A percentile compares a stretch with the other conserved stretches of the same genome.
These are phyloP conservation scores for Luffa aegyptiaca DNA, from an alignment of 306 rosid species.

Conservation along the genomic window DNA sequence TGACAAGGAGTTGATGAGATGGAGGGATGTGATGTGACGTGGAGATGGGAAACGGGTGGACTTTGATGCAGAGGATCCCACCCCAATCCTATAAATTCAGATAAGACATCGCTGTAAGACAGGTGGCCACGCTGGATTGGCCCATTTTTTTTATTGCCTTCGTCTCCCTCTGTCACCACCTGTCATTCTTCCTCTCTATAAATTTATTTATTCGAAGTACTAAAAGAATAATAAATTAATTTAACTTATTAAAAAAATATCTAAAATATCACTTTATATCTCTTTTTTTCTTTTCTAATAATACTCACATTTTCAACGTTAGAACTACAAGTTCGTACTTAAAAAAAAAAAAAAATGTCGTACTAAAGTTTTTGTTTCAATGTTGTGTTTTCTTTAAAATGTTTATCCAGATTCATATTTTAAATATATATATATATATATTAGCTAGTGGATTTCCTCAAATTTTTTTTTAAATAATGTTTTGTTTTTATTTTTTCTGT, in stretches of 20 bases:
- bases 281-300: no score
- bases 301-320: no score
- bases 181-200: not conserved
- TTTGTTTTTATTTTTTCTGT: no score
- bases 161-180: constrained; percentile 7
- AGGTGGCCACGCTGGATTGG: not conserved
- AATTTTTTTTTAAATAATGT: no score
- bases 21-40: not conserved
- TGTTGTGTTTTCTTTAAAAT: no score
- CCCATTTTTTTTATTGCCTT: not conserved
- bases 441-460: no score
- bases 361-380: no score
- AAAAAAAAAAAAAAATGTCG: no score
- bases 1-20: not conserved
- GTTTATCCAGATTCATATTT: no score
- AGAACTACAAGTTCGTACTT: no score
- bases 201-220: not conserved
- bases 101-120: constrained; percentile 9
- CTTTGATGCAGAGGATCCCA: not conserved
- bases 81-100: not conserved
- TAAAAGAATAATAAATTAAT: not conserved
- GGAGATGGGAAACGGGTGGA: not conserved
- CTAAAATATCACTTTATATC: not conserved
- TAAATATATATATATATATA: no score
- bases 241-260: not conserved